Percentiles rank a stretch among this genome's conserved stretches.
phyloP scores from a whole-genome alignment of 1,139 yeast genomes.

The Suhomyces yuchorum region DNA sequence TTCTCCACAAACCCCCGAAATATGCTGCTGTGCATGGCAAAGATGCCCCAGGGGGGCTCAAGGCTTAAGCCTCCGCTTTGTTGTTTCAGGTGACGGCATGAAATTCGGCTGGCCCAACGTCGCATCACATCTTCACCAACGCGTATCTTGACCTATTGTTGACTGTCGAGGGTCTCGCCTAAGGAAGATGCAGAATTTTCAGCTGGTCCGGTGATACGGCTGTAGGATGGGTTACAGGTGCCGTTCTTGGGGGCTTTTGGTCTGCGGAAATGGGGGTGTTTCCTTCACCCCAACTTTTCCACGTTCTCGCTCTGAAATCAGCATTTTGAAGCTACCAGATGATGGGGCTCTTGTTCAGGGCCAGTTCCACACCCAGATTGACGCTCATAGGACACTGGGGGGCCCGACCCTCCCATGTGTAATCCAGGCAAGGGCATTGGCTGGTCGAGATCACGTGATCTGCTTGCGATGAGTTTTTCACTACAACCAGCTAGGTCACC shows the following conservation, averaged over 20 bases:
- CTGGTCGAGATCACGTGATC: neutral
- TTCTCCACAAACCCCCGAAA: neutral
- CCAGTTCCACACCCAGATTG: too few relatives aligned
- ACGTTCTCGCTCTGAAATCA: too few relatives aligned
- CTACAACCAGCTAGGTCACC: neutral
- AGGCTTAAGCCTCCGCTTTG: neutral
- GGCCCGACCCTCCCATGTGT: neutral
- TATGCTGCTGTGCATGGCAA: neutral
- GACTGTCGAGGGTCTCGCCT: neutral
- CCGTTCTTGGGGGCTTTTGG: too few relatives aligned
- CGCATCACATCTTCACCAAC: neutral
- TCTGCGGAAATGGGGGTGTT: too few relatives aligned
- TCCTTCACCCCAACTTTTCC: too few relatives aligned
- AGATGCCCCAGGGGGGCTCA: neutral
- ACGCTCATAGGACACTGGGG: too few relatives aligned
- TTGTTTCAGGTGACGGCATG: neutral
- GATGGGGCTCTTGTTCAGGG: too few relatives aligned
- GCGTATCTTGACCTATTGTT: too few relatives aligned
- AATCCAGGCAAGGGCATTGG: neutral
- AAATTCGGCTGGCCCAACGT: neutral
- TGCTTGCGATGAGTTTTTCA: conserved; percentile 1
- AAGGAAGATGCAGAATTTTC: neutral
- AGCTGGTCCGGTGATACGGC: too few relatives aligned
- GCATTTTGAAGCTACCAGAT: too few relatives aligned
- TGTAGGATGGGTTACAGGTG: too few relatives aligned